Evolutionary conservation across 2,329 filamentous ascomycete genomes (phyloP), one percentile per base, ranked within the genome.

Genomic region (Fusarium sp.): DNA sequence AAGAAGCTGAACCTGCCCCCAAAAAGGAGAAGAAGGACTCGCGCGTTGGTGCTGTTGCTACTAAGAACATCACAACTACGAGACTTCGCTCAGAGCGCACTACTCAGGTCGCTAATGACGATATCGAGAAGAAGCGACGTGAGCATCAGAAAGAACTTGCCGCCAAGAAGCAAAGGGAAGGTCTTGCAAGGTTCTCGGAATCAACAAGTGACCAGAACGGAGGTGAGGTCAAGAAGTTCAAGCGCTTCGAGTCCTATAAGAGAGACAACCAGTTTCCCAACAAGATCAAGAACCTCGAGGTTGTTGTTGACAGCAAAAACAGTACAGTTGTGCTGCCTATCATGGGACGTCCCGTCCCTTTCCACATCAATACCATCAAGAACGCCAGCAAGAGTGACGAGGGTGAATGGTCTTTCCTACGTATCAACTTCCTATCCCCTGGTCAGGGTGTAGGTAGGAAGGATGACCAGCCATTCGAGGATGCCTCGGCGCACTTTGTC

Each of bases 181-280:
- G 96, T 55, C 82, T 97, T 25, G 91, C 90, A 20, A 88, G 94
- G 69, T 99, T 97, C 78, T 90, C 93, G 44, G 94, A 97, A 76
- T 92, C 93, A 1, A 94, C 92, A 0, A 92, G 90, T 62, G 93
- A 91, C 62, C 86, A 95, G 70, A 96, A 97, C 76, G 96, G 95
- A 34, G 90, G 91, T n/a, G 92, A 96, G 72, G 92, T 97, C 79
- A 98, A 98, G 86, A 97, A 95, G 82, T 98, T 99, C 86, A 98
- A 98, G 84, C 93, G 94, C 59, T 99, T 98, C 78, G 96, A 99
- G 81, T 99, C 96, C 0, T 99, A 99, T 84, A 99, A 98, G 85
- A 90, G 95, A 65, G 96, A 98, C 80, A 97, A 97, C 74, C 95
- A 98, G 80, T 90, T 99, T 57, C 96, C 96, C 3, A 78, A 87